phyloP scores from a whole-genome alignment of 1,284 basidiomycete species.

The Malassezia cuniculi region DNA sequence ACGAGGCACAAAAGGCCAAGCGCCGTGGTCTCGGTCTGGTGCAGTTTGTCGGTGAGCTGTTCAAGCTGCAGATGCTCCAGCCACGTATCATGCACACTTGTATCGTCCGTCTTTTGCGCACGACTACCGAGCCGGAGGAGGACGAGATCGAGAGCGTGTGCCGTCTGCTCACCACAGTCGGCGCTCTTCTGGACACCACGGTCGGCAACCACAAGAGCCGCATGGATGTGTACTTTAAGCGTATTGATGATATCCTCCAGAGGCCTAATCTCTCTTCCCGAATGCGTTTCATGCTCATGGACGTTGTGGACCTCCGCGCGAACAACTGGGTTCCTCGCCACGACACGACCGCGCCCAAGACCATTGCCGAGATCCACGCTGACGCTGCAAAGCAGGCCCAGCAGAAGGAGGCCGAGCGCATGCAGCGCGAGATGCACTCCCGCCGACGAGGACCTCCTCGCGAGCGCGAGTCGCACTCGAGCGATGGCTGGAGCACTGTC shows the following conservation, averaged over 20 bases:
- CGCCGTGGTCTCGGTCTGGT: slow-evolving; percentile 90
- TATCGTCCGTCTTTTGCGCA: slow-evolving; percentile 81
- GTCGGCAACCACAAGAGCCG: slow-evolving; percentile 53
- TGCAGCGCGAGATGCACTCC: slow-evolving; percentile 48
- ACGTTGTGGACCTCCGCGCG: slow-evolving; percentile 74
- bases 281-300: slow-evolving; percentile 90
- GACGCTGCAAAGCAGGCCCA: slow-evolving; percentile 50
- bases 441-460: slow-evolving; percentile 13
- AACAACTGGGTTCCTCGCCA: slow-evolving; percentile 68
- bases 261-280: slow-evolving; percentile 66
- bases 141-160: slow-evolving; percentile 94
- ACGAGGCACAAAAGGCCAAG: slow-evolving; percentile 89
- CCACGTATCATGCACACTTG: slow-evolving; percentile 93
- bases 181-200: slow-evolving; percentile 57
- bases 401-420: slow-evolving; percentile 24
- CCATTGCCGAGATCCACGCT: slow-evolving; percentile 79
- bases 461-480: slow-evolving; percentile 20
- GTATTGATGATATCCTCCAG: slow-evolving; percentile 64
- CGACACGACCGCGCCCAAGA: slow-evolving; percentile 64
- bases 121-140: slow-evolving; percentile 86
- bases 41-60: slow-evolving; percentile 93
- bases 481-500: slow-evolving; percentile 74
- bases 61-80: slow-evolving; percentile 88
- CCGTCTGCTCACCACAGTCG: slow-evolving; percentile 80
- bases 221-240: slow-evolving; percentile 82